Conservation (phyloP, 164 flowering plant genomes). For the Amborella trichopoda region DNA sequence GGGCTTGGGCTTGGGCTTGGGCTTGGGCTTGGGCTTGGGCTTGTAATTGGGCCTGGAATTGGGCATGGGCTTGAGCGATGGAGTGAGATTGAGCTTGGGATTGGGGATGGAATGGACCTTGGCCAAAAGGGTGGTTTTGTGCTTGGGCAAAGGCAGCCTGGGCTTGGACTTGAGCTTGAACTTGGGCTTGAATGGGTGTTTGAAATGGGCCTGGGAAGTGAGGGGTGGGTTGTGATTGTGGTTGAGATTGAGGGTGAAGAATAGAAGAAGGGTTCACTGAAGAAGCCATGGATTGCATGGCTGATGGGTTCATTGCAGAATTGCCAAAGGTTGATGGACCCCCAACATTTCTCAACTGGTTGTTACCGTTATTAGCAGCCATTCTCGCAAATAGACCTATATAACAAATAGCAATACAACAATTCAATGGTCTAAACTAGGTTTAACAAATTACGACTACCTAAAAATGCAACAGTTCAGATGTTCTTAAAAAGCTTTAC, state of each 20-base stretch:
- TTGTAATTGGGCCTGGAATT: constrained; percentile 10
- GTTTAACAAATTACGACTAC: too few species aligned
- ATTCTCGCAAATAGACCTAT: too few species aligned
- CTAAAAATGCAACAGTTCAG: too few species aligned
- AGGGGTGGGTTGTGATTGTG: constrained; percentile 23
- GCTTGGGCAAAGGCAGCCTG: constrained; percentile 15
- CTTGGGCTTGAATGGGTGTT: constrained; percentile 20
- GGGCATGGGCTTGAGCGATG: constrained; percentile 12
- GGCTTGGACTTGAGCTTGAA: constrained; percentile 20
- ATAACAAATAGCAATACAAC: too few species aligned
- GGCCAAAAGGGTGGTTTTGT: constrained; percentile 10
- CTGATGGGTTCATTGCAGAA: constrained; percentile 20
- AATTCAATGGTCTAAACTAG: too few species aligned
- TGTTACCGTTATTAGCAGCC: too few species aligned
- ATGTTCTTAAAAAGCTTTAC: too few species aligned
- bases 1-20: constrained; percentile 16
- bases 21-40: constrained; percentile 8
- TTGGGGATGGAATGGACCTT: constrained; percentile 16
- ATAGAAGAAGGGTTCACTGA: not conserved
- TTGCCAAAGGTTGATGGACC: constrained; percentile 19
- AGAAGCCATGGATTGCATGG: constrained; percentile 16
- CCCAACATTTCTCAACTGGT: constrained; percentile 19
- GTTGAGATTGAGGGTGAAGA: not conserved
- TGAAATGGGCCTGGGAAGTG: constrained; percentile 36
- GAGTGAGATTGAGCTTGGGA: too few species aligned